A percentile compares a stretch with the other conserved stretches of the same genome.
phyloP scores from a whole-genome alignment of 2,329 filamentous ascomycete genomes.

The Elsinoe perseae region DNA sequence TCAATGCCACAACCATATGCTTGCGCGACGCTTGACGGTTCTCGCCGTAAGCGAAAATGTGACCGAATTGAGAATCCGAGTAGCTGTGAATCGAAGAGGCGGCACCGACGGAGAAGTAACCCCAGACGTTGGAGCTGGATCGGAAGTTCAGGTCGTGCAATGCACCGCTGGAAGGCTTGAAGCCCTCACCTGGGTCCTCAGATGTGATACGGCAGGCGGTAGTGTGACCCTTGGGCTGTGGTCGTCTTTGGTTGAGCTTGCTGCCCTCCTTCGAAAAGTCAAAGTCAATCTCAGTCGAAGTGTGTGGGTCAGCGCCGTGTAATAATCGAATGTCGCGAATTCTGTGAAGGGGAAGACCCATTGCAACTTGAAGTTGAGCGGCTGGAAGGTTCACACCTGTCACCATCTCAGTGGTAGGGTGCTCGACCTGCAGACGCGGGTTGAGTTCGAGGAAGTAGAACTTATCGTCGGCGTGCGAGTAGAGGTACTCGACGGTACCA shows the following conservation, averaged over 20 bases:
- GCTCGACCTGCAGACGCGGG: conserved; percentile 98
- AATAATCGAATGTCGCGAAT: conserved; percentile 93
- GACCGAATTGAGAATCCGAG: conserved; percentile 97
- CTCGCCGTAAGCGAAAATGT: conserved; percentile 98
- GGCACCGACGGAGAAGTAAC: conserved; percentile 98
- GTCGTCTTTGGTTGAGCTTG: conserved; percentile 75
- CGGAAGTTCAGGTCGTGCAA: conserved; percentile 99
- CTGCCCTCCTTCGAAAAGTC: conserved; percentile 86
- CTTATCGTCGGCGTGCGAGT: conserved; percentile 95
- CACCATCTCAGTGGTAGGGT: conserved; percentile 99
- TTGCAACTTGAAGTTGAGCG: conserved; percentile 95
- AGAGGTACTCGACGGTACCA: conserved; percentile 97
- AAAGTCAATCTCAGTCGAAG: conserved; percentile 83
- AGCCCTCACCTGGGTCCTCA: conserved; percentile 95
- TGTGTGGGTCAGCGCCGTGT: conserved; percentile 90
- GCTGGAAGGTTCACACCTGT: conserved; percentile 95
- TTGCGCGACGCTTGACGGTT: conserved; percentile 93
- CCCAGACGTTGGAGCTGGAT: conserved; percentile 98
- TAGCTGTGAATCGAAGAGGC: conserved; percentile 97
- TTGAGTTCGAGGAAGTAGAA: conserved; percentile 99
- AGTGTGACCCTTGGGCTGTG: conserved; percentile 90
- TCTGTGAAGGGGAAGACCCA: conserved; percentile 93
- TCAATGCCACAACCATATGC: conserved; percentile 97
- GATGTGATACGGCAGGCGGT: conserved; percentile 99
- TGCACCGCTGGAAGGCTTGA: conserved; percentile 98